These are phyloP conservation scores for Leucocoprinus leucothites DNA, from an alignment of 768 basidiomycete genomes.

Conservation along the genomic window DNA sequence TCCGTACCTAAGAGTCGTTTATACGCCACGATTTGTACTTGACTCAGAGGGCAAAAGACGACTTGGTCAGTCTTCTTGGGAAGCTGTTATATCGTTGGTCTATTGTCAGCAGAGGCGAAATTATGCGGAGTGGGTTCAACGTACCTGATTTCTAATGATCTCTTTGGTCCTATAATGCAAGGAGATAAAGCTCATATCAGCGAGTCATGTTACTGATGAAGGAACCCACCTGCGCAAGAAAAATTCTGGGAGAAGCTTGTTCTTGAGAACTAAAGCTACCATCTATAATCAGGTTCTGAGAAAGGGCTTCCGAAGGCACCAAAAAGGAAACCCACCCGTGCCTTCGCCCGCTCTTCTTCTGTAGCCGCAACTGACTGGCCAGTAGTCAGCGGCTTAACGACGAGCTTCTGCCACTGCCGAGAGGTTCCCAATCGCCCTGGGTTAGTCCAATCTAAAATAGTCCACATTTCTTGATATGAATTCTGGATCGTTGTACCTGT, in stretches of 20 bases:
- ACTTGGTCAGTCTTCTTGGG: conserved; percentile 89
- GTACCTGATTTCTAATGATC: conserved; percentile 67
- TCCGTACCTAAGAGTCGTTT: conserved; percentile 62
- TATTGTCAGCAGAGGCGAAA: background rate
- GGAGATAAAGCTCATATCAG: conserved; percentile 14
- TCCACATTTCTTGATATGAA: conserved; percentile 87
- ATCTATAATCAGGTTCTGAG: conserved; percentile 27
- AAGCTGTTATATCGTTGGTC: conserved; percentile 42
- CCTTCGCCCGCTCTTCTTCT: conserved; percentile 56
- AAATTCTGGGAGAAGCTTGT: conserved; percentile 73
- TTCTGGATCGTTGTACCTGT: conserved; percentile 86
- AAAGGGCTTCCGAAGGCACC: background rate
- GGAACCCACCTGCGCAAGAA: conserved; percentile 70
- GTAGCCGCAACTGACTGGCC: conserved; percentile 69
- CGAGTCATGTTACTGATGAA: background rate
- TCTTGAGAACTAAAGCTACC: conserved; percentile 59
- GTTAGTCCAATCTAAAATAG: conserved; percentile 89
- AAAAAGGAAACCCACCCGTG: conserved; percentile 34
- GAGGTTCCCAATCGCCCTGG: conserved; percentile 72
- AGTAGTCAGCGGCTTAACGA: conserved; percentile 61
- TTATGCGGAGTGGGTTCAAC: background rate
- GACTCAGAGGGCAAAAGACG: conserved; percentile 88
- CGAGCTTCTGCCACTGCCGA: conserved; percentile 73
- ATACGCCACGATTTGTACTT: conserved; percentile 69
- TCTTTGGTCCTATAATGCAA: conserved; percentile 58